Conservation (phyloP, 257 asterid genomes). For the Nicotiana benthamiana region DNA sequence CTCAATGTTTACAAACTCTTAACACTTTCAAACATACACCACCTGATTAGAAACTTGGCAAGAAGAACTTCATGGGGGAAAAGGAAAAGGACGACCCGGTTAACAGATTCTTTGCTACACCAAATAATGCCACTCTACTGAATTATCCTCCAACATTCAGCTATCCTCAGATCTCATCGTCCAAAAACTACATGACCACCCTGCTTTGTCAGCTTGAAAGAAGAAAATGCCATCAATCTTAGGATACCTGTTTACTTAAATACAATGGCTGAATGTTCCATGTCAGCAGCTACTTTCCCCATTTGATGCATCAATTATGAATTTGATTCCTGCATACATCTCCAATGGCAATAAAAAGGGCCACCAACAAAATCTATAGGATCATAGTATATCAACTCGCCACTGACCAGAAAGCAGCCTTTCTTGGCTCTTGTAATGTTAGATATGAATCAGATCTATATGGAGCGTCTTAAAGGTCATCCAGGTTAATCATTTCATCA, state of each 20-base stretch:
- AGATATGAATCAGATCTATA: background rate
- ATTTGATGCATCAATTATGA: background rate
- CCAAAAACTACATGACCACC: background rate
- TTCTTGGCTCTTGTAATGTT: background rate
- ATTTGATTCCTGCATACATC: background rate
- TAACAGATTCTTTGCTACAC: background rate
- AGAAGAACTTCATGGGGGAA: background rate
- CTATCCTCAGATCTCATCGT: background rate
- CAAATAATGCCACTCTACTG: background rate
- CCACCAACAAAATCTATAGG: background rate
- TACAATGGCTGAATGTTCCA: background rate
- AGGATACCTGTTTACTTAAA: background rate
- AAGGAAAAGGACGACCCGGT: background rate
- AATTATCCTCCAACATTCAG: background rate
- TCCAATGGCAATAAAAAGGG: background rate
- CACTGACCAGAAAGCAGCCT: background rate
- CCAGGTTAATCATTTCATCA: constrained; percentile 60
- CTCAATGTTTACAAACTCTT: background rate
- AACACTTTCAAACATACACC: background rate
- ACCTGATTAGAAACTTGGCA: background rate
- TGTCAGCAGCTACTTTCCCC: background rate
- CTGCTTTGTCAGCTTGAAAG: background rate
- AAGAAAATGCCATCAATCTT: background rate
- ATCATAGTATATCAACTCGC: background rate
- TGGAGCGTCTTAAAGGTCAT: constrained; percentile 40